Evolutionary conservation across 1,284 basidiomycete genomes (phyloP).

Genomic region (Ceratobasidium sp.): DNA sequence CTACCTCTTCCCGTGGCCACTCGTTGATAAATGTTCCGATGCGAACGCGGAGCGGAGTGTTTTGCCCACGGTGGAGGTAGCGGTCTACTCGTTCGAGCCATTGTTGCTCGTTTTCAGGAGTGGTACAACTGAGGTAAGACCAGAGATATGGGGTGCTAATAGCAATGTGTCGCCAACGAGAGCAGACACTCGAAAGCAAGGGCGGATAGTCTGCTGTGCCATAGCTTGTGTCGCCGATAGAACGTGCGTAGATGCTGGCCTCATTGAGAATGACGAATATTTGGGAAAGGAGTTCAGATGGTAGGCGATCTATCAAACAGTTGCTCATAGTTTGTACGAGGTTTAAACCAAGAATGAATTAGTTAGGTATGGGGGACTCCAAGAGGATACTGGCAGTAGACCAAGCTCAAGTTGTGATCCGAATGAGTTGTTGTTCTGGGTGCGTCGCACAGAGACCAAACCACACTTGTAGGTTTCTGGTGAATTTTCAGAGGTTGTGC

Average conservation of each 20-base stretch:
- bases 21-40: conserved; percentile 3
- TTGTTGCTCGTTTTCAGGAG: background rate
- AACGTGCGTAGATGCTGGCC: background rate
- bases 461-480: too few relatives aligned
- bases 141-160: conserved; percentile 12
- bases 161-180: conserved; percentile 17
- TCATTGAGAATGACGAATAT: conserved; percentile 21
- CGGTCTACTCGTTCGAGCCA: background rate
- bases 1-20: background rate
- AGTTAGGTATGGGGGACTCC: too few relatives aligned
- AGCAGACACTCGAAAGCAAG: conserved; percentile 22
- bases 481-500: too few relatives aligned
- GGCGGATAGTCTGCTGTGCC: background rate
- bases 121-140: conserved; percentile 3
- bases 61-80: conserved; percentile 1
- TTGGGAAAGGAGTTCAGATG: conserved; percentile 13
- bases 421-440: too few relatives aligned
- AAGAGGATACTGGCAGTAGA: too few relatives aligned
- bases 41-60: conserved; percentile 4
- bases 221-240: background rate
- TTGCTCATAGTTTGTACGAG: background rate
- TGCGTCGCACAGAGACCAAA: too few relatives aligned
- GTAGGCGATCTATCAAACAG: conserved; percentile 14
- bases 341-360: background rate
- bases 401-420: too few relatives aligned